Evolutionary conservation across 192 early-diverging fungal species (phyloP), one percentile per base, ranked within the genome.

Genomic region (Phlyctochytrium arcticum): DNA sequence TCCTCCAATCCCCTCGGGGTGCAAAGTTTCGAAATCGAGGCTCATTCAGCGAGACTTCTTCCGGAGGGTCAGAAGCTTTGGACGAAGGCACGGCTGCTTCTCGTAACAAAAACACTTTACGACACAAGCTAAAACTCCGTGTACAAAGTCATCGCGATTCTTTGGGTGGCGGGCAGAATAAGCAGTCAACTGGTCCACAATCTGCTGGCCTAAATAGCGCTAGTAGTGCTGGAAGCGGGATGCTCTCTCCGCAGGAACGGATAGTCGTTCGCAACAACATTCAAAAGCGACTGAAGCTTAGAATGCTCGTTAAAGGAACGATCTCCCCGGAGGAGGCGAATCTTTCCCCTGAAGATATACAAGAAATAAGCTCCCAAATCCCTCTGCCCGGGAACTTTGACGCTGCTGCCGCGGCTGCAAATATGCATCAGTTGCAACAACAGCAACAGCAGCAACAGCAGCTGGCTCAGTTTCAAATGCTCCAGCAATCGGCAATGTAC

Each of bases 281-380:
- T 12, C n/a, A 53, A 12, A 53, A 53, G 24, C 29, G 55, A 33
- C 35, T 57, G n/a, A 57, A 57, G 29, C n/a, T 36, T 30, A 12
- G 35, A 4, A 57, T 57, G 55, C 55, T 57, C 32, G 55, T 36
- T 5, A 57, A 30, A 57, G 31, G 55, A 24, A 57, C 17, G n/a
- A 36, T 57, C 30, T 24, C 55, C 55, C 32, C 55, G 19, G 55
- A 30, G n/a, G 55, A 57, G 35, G 55, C 55, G 19, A 36, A 36
- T 36, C 55, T 57, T 31, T 36, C 55, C 12, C 31, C 55, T 15
- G 35, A 36, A 36, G 55, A 57, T 33, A 57, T 57, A n/a, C 55
- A 57, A 57, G 31, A 57, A 33, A 36, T 57, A n/a, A 57, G 55
- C 32, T 27, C 27, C 17, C 50, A 53, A 27, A n/a, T 53, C 12